A percentile compares a stretch with the other conserved stretches of the same genome.
These are phyloP conservation scores for Nyctanthes arbortristis DNA, from an alignment of 257 asterid species.

Conservation along the genomic window DNA sequence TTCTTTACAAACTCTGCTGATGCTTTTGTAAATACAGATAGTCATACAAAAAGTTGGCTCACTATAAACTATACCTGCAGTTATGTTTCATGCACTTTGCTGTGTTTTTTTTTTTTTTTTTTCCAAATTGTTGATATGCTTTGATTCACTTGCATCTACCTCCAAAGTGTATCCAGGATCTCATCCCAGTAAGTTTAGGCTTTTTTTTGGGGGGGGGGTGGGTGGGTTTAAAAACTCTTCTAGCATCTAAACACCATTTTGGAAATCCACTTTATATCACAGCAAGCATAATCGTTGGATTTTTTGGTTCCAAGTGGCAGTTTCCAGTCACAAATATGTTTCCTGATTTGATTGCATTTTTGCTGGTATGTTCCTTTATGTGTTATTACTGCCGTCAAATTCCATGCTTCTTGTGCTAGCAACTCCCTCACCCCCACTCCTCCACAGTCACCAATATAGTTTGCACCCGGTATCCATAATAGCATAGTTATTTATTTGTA, in stretches of 20 bases:
- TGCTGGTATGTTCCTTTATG: background rate
- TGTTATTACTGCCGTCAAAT: background rate
- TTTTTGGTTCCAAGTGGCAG: background rate
- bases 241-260: too few relatives aligned
- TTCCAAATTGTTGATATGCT: background rate
- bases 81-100: background rate
- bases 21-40: slow-evolving; percentile 1
- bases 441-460: background rate
- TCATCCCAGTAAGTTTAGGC: background rate
- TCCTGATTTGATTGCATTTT: background rate
- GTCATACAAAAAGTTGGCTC: background rate
- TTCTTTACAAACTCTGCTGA: background rate
- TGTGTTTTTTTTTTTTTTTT: background rate
- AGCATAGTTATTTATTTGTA: background rate
- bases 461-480: background rate
- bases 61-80: too few relatives aligned
- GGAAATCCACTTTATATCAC: too few relatives aligned
- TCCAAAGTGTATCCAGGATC: background rate
- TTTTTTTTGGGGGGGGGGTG: background rate
- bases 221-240: too few relatives aligned
- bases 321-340: background rate
- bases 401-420: background rate
- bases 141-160: background rate
- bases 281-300: background rate
- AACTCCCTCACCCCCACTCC: background rate